These are phyloP conservation scores for Benincasa hispida DNA, from an alignment of 306 rosid species.

Conservation along the genomic window DNA sequence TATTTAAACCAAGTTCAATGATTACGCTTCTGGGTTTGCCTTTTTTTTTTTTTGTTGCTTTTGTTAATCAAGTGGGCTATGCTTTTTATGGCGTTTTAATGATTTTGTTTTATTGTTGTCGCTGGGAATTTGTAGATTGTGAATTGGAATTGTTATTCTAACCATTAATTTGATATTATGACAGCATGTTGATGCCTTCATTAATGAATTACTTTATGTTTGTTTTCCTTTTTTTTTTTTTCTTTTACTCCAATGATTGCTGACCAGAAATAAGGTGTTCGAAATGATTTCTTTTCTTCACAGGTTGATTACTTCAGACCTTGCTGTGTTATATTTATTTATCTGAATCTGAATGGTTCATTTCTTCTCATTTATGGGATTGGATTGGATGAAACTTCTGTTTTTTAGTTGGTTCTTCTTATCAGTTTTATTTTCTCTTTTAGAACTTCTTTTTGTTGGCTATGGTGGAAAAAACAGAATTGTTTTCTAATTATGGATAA, in stretches of 20 bases:
- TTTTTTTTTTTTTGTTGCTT: not conserved
- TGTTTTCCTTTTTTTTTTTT: not conserved
- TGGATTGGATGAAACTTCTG: not conserved
- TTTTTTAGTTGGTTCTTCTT: not conserved
- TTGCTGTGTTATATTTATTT: not conserved
- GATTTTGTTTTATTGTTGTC: constrained; percentile 24
- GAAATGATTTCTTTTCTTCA: not conserved
- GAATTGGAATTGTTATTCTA: not conserved
- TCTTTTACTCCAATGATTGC: not conserved
- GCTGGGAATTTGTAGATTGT: constrained; percentile 4
- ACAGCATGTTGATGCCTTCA: constrained; percentile 6
- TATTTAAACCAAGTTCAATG: constrained; percentile 1
- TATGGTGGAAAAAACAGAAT: not conserved
- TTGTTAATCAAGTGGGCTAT: not conserved
- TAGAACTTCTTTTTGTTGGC: not conserved
- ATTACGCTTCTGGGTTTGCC: constrained; percentile 13
- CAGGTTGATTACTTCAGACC: not conserved
- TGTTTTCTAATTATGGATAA: not conserved
- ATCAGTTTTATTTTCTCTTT: not conserved
- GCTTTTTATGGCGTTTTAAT: constrained; percentile 20
- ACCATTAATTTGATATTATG: constrained; percentile 15
- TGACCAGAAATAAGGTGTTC: not conserved
- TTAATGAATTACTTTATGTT: constrained; percentile 10
- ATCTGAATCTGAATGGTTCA: not conserved
- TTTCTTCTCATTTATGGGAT: not conserved